Base-by-base conservation (phyloP, 176 grass and related monocot species). In the Oryza glaberrima region DNA sequence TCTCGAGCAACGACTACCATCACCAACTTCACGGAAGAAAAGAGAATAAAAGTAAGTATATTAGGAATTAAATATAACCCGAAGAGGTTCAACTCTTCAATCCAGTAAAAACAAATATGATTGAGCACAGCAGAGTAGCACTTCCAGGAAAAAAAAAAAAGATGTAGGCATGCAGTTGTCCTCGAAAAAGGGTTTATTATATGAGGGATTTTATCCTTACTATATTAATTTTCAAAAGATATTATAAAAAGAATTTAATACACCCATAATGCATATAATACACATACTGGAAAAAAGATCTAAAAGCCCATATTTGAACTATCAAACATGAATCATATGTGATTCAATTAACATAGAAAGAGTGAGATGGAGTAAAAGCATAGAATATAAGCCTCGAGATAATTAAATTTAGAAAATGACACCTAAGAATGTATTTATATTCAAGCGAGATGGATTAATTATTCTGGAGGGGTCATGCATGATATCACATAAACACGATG, bases 1-100 rank as follows among this genome's bases (percentile, higher is more conserved):
- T 98, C 93, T 25, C 93, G 87, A 76, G 96, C 91, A 94, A 94
- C 96, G 63, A 98, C 91, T 72, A 98, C 93, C 91, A 92, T 95
- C 65, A 98, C 93, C 72, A 98, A 65, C 96, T 98, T 78, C 61
- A 91, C 56, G 41, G 17, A 73, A 85, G 52, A 84, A 67, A 77
- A 69, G 15, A 79, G 66, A 79, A 75, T 7, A 80, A 44, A 43
- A 44, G 63, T 84, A 28, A 86, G 61, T 84, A 66, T 38, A 78
- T 72, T 44, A 61, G 16, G 9, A 11, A 35, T 9, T 49, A 69
- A 58, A 79, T 76, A 72, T 11, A 16, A 32, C 48, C 26, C 75
- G 16, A 64, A 22, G 23, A 22, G 7, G 41, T 25, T 63, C 44
- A 65, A 49, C 10, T 45, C 17, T 76, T 72, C 52, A 46, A 52